phyloP scores from a whole-genome alignment of 2,329 filamentous ascomycete species.

The Trematosphaeria pertusa region DNA sequence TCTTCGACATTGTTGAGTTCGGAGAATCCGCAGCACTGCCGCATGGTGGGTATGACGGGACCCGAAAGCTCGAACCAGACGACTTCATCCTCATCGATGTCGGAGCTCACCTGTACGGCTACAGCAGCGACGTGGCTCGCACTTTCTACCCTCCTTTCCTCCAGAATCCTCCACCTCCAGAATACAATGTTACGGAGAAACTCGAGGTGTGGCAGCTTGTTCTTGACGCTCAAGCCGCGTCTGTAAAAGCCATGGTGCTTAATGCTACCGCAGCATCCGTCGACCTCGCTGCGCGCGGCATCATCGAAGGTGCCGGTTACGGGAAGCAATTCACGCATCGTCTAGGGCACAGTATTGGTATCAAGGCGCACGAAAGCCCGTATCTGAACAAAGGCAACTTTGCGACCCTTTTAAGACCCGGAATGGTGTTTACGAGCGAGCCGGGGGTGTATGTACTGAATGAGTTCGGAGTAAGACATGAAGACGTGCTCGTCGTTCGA shows the following conservation, averaged over 20 bases:
- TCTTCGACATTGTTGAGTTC: slow-evolving; percentile 71
- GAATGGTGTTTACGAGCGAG: slow-evolving; percentile 70
- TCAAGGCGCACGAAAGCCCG: slow-evolving; percentile 70
- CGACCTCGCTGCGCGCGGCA: slow-evolving; percentile 64
- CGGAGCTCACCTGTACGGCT: slow-evolving; percentile 67
- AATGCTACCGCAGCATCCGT: slow-evolving; percentile 65
- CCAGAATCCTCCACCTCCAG: slow-evolving; percentile 18
- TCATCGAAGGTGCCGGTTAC: slow-evolving; percentile 67
- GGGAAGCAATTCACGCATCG: slow-evolving; percentile 67
- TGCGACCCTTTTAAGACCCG: slow-evolving; percentile 54
- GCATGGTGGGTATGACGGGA: slow-evolving; percentile 61
- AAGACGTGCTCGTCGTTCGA: slow-evolving; percentile 66
- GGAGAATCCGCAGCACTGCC: slow-evolving; percentile 62
- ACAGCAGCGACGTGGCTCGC: slow-evolving; percentile 69
- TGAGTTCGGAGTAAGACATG: slow-evolving; percentile 68
- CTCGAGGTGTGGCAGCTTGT: slow-evolving; percentile 66
- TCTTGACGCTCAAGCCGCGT: slow-evolving; percentile 66
- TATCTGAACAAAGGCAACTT: slow-evolving; percentile 70
- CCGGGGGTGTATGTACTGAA: slow-evolving; percentile 68
- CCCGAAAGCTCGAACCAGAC: slow-evolving; percentile 59
- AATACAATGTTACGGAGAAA: slow-evolving; percentile 54
- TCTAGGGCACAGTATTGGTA: slow-evolving; percentile 69
- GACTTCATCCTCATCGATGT: slow-evolving; percentile 70
- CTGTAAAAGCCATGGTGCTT: slow-evolving; percentile 58
- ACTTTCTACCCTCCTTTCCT: slow-evolving; percentile 60